Evolutionary conservation across 352 stramenopile species (phyloP).

Genomic region (Globisporangium lucens): DNA sequence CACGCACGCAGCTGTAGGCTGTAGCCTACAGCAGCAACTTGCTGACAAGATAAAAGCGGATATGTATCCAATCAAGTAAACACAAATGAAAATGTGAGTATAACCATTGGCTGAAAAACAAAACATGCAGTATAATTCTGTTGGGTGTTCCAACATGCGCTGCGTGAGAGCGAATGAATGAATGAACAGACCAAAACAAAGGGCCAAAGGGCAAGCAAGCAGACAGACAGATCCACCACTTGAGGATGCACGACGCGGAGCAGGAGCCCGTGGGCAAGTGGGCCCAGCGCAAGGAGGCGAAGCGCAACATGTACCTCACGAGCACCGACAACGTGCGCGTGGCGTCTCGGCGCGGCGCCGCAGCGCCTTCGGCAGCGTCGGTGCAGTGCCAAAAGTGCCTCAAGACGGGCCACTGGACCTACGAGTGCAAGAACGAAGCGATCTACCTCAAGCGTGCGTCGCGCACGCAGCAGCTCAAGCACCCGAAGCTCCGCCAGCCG

Average conservation of each 20-base stretch:
- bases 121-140: too few relatives aligned
- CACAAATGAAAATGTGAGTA: background rate
- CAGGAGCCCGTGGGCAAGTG: slow-evolving; percentile 58
- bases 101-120: background rate
- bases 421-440: slow-evolving; percentile 86
- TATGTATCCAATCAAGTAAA: slow-evolving; percentile 11
- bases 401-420: slow-evolving; percentile 75
- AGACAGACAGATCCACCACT: background rate
- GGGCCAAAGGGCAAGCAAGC: background rate
- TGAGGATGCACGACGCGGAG: slow-evolving; percentile 32
- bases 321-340: slow-evolving; percentile 72
- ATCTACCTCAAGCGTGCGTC: slow-evolving; percentile 78
- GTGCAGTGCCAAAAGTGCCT: slow-evolving; percentile 87
- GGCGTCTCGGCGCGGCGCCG: slow-evolving; percentile 32
- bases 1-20: slow-evolving; percentile 6
- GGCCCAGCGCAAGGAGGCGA: slow-evolving; percentile 68
- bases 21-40: background rate
- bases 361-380: slow-evolving; percentile 19
- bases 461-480: slow-evolving; percentile 73
- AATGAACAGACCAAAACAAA: background rate
- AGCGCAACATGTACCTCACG: slow-evolving; percentile 82
- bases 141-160: background rate
- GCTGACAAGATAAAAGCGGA: slow-evolving; percentile 20
- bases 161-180: background rate
- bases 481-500: slow-evolving; percentile 75